phyloP scores from a whole-genome alignment of 2,329 filamentous ascomycete species.

The Ophiocordyceps camponoti-floridani region DNA sequence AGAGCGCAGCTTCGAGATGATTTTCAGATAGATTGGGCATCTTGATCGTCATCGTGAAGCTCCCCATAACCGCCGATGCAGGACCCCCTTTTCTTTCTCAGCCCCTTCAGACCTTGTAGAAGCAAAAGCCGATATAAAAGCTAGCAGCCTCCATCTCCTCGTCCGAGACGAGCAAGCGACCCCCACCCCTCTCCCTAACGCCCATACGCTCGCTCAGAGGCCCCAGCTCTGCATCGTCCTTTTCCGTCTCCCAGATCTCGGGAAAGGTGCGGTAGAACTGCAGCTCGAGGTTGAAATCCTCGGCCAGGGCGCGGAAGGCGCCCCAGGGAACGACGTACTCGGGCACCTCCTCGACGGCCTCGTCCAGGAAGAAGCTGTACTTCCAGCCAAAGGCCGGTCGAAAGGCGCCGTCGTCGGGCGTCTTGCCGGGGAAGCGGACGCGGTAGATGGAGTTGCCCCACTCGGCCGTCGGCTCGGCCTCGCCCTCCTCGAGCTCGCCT shows the following conservation, averaged over 20 bases:
- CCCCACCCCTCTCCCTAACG: constrained; percentile 55
- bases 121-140: constrained; percentile 92
- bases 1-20: too few species aligned
- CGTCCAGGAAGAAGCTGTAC: constrained; percentile 90
- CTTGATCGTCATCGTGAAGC: too few species aligned
- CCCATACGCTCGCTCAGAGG: constrained; percentile 91
- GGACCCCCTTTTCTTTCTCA: too few species aligned
- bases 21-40: too few species aligned
- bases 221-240: constrained; percentile 65
- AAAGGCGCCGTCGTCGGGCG: constrained; percentile 76
- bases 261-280: constrained; percentile 84
- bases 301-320: constrained; percentile 83
- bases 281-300: constrained; percentile 91
- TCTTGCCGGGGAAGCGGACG: constrained; percentile 71
- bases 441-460: constrained; percentile 93
- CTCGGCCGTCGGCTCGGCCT: constrained; percentile 46
- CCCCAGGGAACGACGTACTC: constrained; percentile 99
- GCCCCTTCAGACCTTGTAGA: constrained; percentile 61
- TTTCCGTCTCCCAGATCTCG: constrained; percentile 85
- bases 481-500: constrained; percentile 39
- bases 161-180: constrained; percentile 51
- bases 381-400: constrained; percentile 94
- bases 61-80: too few species aligned
- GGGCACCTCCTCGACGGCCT: constrained; percentile 88
- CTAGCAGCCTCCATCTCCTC: constrained; percentile 86